Base-by-base conservation (phyloP, 371 early-diverging fungal species). In the Apophysomyces trapeziformis region DNA sequence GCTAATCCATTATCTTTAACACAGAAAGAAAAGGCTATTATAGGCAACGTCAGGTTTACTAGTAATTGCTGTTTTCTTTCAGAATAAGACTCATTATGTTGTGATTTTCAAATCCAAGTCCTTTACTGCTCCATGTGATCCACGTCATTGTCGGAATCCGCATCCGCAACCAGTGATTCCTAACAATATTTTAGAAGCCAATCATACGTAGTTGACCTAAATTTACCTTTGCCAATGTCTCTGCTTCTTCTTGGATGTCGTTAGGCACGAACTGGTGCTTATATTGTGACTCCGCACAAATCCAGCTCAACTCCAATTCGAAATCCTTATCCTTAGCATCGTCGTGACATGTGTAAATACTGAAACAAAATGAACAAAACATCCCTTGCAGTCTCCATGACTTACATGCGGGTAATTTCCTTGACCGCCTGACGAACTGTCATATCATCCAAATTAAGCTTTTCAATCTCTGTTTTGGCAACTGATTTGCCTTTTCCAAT, bases 391-490 rank as follows among this genome's bases (percentile, higher is more conserved):
- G n/a, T 61, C 32, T 12, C 58, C 38, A n/a, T 38, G 18, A 67
- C 84, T 78, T 84, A 93, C 93, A 99, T 98, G 77, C 95, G 85
- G 2, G 99, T 96, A 46, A 96, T 97, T 66, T 95, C 94, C 76
- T 92, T 95, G 38, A 95, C 93, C 35, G 96, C 98, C 69, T 99
- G 92, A 35, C 90, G 89, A 58, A 87, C 91, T 11, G 94, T 90
- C 87, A 99, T 80, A 41, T 92, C 86, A 9, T 87, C 85, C 58
- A 97, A 78, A 65, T 96, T 90, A 58, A 99, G 85, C 79, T 98
- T 99, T 67, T 99, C 99, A 58, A 99, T 89, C 77, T 97, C 98
- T 21, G 98, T 96, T 81, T 96, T 97, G 60, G 98, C 99, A 39
- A 94, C 92, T 73, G 96, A 96, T 66, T 94, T 91, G 62, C 98